Evolutionary conservation across 306 rosid genomes (phyloP), one percentile per base, ranked within the genome.

Genomic region (Fragaria nilgerrensis): DNA sequence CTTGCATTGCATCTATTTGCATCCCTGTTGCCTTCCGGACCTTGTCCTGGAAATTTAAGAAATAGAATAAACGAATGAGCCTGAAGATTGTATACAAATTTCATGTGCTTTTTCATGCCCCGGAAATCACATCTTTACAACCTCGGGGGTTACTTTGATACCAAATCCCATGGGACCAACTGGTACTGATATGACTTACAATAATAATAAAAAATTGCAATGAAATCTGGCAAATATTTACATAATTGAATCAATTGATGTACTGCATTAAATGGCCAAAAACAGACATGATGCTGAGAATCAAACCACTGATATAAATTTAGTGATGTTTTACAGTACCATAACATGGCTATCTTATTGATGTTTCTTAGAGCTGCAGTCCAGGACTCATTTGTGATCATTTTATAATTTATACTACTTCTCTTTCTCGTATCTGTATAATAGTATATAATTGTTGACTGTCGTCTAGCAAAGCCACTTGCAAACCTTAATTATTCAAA

Each of bases 1-100:
- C 99, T 68, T 90, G 96, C 66, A 85, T 29, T 68, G 88, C 99
- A 82, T 95, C 97, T 73, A 83, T 86, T 84, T 95, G 96, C 91
- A 80, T 87, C 77, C 98, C 97, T 17, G 91, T 87, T 69, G 98
- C 94, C 82, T 92, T 93, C 25, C 97, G 90, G 5, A 81, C 87
- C 89, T 89, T 95, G 70, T 95, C 97, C 99, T 95, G 62, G 20
- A 85, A 55, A 69, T 72, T 41, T 17, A 6, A 81, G 14, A 70
- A 19, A 81, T 27, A 70, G 69, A 62, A 67, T 64, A 20, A 73
- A 73, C n/a, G 34, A 78, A 75, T 82, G 66, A 79, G 78, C 27
- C 66, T 67, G 19, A 36, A 11, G 14, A 73, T 52, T 36, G 69
- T 41, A 47, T 8, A 73, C 7, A 2, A 14, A 66, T 20, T 48